Base-by-base conservation (phyloP, 345 rosid genomes). In the Sapria himalayana region DNA sequence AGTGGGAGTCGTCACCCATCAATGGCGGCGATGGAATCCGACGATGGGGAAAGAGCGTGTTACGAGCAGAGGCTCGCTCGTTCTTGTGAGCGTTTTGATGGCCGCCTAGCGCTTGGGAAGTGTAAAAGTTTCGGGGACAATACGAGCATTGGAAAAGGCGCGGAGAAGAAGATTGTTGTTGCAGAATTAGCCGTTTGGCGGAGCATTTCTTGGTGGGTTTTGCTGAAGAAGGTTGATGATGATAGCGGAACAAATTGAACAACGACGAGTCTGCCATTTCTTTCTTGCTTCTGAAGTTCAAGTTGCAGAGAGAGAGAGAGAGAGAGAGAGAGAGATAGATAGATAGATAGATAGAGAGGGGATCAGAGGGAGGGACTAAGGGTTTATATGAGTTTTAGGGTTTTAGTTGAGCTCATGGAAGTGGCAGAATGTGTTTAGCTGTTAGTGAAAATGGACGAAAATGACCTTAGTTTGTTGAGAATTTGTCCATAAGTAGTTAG, bases 21-120 rank as follows among this genome's bases (percentile, higher is more conserved):
- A n/a, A n/a, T n/a, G n/a, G n/a, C 24, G 20, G 24, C 18, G 41
- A 24, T 15, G 18, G 47, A 13, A 14, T 37, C n/a, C 23, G 6
- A 45, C 35, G 33, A 35, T 23, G 10, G 15, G 56, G 41, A 13
- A 51, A 39, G 31, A 52, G 42, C 47, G 54, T 44, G 63, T 64
- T 70, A 8, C 85, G 74, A 44, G 76, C 70, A 2, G 94, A 92
- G 12, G 96, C 96, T 50, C 96, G 60, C 64, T 85, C 96, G 7
- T 93, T 72, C 60, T 78, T 81, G 77, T 85, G 96, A 6, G 94
- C 96, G 62, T 81, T 85, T 21, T 85, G 96, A 66, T 85, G 96
- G 53, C 96, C 94, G 7, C 96, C 96, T 17, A 85, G 86, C 33
- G 96, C 96, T 59, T 85, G 96, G 11, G 94, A 81, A 20, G 89